Evolutionary conservation across 169 alveolate genomes (phyloP).

Genomic region (Cyclospora cayetanensis): DNA sequence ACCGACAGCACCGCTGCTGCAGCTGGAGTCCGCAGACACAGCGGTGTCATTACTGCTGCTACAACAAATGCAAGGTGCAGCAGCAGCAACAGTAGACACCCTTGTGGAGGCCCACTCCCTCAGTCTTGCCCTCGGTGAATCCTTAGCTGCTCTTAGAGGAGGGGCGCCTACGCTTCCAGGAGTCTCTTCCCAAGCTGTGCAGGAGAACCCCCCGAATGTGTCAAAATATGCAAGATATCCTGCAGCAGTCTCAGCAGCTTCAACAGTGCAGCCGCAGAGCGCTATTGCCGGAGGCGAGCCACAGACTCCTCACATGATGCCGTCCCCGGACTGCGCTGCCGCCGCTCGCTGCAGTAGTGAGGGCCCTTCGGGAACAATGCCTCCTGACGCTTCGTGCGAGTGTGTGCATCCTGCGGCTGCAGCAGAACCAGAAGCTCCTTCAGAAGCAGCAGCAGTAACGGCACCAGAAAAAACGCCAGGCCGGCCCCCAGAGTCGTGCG

Average conservation of each 20-base stretch:
- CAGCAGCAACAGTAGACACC: conserved; percentile 33
- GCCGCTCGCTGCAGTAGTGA: not conserved
- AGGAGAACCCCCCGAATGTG: too few relatives aligned
- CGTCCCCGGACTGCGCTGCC: not conserved
- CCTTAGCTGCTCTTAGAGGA: not conserved
- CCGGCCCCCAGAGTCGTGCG: too few relatives aligned
- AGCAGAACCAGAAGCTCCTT: not conserved
- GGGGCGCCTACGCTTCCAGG: too few relatives aligned
- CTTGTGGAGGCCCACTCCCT: not conserved
- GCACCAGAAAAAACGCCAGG: too few relatives aligned
- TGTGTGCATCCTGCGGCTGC: not conserved
- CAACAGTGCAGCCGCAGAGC: too few relatives aligned
- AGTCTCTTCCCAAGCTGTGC: too few relatives aligned
- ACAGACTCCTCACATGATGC: too few relatives aligned
- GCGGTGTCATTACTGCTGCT: conserved; percentile 36
- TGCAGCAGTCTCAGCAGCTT: too few relatives aligned
- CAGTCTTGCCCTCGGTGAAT: not conserved
- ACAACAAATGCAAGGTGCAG: not conserved
- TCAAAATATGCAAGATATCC: too few relatives aligned
- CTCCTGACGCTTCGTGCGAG: not conserved
- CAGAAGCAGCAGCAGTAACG: too few relatives aligned
- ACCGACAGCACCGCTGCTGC: conserved; percentile 15
- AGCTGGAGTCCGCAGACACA: not conserved
- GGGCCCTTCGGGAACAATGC: too few relatives aligned
- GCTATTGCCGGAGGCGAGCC: too few relatives aligned